Base-by-base conservation (phyloP, 2,329 filamentous ascomycete species). In the Tolypocladium sp. region DNA sequence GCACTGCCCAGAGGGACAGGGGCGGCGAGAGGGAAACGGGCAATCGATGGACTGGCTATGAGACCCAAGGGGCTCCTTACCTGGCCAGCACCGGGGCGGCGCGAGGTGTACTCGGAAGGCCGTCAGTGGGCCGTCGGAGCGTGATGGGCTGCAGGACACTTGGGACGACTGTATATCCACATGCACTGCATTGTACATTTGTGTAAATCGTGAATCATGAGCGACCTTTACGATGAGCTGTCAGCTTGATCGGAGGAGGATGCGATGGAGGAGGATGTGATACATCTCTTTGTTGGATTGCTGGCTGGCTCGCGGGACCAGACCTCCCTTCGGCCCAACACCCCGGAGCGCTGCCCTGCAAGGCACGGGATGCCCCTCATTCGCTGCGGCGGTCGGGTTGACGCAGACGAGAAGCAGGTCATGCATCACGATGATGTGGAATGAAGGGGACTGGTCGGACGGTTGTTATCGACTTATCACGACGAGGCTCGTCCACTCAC, bases 401-500 rank as follows among this genome's bases (percentile, higher is more conserved):
- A 37, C 35, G 35, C 35, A 37, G 35, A 37, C 2, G 35, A 12
- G 2, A 37, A 13, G 10, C 37, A 38, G 37, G 37, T 6, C 37
- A 30, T 30, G 30, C 3, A 30, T 30, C 4, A 30, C 8, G 30
- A 15, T 15, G 37, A 38, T 38, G 37, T 13, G 49, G 49, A 52
- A 52, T 52, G 49, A 13, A 51, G 44, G 42, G 46, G 17, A n/a
- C 40, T 20, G 6, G 8, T 9, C 17, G 40, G 40, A 20, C 20
- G 40, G 15, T 3, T 1, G 17, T 41, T 7, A 7, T 35, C 15
- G 20, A 9, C 17, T 30, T 9, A 27, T 22, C 17, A 25, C n/a
- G 55, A 7, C 1, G 30, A 20, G 15, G 20, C 37, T 10, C 9
- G 58, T 37, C 68, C 67, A 70, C 62, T 70, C 68, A 70, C 62